A percentile compares a stretch with the other conserved stretches of the same genome.
phyloP scores from a whole-genome alignment of 768 basidiomycete genomes.

The Terana coerulea region DNA sequence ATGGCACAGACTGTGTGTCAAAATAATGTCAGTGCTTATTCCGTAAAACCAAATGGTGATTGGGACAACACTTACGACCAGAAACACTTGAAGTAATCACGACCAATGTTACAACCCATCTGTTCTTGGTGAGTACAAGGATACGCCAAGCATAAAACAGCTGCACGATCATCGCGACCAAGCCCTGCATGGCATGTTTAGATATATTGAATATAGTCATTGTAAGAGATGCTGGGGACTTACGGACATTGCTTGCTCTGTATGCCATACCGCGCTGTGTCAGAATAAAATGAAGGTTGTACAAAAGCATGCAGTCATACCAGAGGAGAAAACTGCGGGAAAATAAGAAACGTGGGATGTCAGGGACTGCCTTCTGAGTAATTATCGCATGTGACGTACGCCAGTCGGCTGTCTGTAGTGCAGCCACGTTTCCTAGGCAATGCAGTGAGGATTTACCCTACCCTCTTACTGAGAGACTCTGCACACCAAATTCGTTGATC shows the following conservation, averaged over 20 bases:
- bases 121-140: constrained; percentile 9
- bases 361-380: too few relatives aligned
- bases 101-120: constrained; percentile 6
- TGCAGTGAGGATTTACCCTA: background rate
- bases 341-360: too few relatives aligned
- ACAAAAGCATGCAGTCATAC: too few relatives aligned
- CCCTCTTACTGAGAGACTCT: too few relatives aligned
- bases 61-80: background rate
- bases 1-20: constrained; percentile 3
- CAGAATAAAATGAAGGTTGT: too few relatives aligned
- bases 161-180: constrained; percentile 14
- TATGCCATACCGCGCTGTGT: too few relatives aligned
- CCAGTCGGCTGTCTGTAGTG: too few relatives aligned
- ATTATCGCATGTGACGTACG: too few relatives aligned
- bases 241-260: constrained; percentile 6
- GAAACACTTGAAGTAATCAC: constrained; percentile 1
- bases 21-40: background rate
- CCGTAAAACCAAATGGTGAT: background rate
- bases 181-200: constrained; percentile 8
- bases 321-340: too few relatives aligned
- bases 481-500: constrained; percentile 13
- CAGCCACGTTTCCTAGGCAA: too few relatives aligned
- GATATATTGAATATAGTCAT: background rate
- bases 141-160: constrained; percentile 18
- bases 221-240: background rate